These are phyloP conservation scores for Coprinopsis sp. DNA, from an alignment of 768 basidiomycete species.

Conservation along the genomic window DNA sequence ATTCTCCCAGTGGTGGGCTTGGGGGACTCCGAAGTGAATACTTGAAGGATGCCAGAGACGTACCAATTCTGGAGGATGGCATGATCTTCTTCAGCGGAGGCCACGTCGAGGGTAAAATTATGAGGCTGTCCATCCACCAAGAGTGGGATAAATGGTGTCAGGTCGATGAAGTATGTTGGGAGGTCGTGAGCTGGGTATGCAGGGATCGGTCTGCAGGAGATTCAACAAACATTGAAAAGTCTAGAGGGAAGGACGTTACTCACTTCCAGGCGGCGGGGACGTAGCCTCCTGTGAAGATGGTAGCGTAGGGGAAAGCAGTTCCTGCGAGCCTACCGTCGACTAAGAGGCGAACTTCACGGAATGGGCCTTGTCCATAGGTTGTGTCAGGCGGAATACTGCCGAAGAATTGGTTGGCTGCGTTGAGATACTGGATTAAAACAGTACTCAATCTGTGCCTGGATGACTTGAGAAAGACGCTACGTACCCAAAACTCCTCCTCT, in stretches of 20 bases:
- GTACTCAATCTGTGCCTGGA: background rate
- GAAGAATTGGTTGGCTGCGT: constrained; percentile 58
- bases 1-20: constrained; percentile 66
- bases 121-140: constrained; percentile 68
- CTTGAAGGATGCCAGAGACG: constrained; percentile 67
- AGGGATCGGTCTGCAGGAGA: constrained; percentile 52
- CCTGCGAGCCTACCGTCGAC: constrained; percentile 45
- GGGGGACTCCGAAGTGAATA: constrained; percentile 58
- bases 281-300: constrained; percentile 75
- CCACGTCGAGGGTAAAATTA: constrained; percentile 67
- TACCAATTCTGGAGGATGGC: constrained; percentile 75
- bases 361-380: constrained; percentile 41
- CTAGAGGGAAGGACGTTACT: background rate
- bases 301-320: constrained; percentile 47
- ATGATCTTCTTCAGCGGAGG: constrained; percentile 61
- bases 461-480: background rate
- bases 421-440: constrained; percentile 51
- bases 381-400: constrained; percentile 44
- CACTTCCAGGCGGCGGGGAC: constrained; percentile 68
- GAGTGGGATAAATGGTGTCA: constrained; percentile 72
- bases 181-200: constrained; percentile 74
- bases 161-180: constrained; percentile 72
- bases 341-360: constrained; percentile 45
- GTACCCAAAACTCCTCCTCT: constrained; percentile 75
- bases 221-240: background rate